phyloP scores from a whole-genome alignment of 352 stramenopile genomes.

The Globisporangium abappressorium region DNA sequence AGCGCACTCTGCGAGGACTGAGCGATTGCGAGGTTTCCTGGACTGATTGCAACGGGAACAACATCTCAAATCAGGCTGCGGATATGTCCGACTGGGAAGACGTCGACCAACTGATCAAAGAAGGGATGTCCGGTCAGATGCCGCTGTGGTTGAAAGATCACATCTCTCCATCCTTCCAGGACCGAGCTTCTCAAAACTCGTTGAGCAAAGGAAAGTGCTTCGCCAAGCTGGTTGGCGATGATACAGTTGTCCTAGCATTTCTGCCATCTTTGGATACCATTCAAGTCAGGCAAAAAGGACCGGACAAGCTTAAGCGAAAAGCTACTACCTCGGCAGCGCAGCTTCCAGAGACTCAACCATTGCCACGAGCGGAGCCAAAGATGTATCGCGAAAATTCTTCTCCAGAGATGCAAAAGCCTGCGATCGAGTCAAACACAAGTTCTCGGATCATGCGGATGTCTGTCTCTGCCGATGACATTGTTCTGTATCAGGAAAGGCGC shows the following conservation, averaged over 20 bases:
- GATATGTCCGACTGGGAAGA: slow-evolving; percentile 20
- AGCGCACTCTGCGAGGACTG: slow-evolving; percentile 66
- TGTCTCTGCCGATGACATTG: slow-evolving; percentile 80
- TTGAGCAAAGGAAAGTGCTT: slow-evolving; percentile 85
- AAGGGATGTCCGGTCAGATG: slow-evolving; percentile 54
- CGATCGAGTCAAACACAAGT: slow-evolving; percentile 24
- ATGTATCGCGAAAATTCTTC: slow-evolving; percentile 1
- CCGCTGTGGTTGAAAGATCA: slow-evolving; percentile 72
- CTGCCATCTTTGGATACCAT: slow-evolving; percentile 66
- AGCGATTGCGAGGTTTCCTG: slow-evolving; percentile 86
- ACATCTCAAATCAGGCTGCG: slow-evolving; percentile 19
- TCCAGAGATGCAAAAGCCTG: neutral
- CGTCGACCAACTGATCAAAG: slow-evolving; percentile 37
- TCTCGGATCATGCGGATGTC: slow-evolving; percentile 53
- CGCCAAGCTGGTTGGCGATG: slow-evolving; percentile 72
- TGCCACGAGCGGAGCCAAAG: slow-evolving; percentile 6
- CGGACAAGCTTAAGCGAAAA: slow-evolving; percentile 8
- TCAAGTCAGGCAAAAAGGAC: slow-evolving; percentile 35
- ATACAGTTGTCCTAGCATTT: slow-evolving; percentile 76
- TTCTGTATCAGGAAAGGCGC: slow-evolving; percentile 77
- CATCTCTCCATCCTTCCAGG: slow-evolving; percentile 39
- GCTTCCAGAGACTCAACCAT: slow-evolving; percentile 5
- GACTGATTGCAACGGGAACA: slow-evolving; percentile 68
- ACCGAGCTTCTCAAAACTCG: slow-evolving; percentile 26
- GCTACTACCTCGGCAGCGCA: slow-evolving; percentile 5